Percentiles rank a stretch among this genome's conserved stretches.
Evolutionary conservation across 495 filamentous ascomycete species (phyloP).

Genomic region (Monascus purpureus): DNA sequence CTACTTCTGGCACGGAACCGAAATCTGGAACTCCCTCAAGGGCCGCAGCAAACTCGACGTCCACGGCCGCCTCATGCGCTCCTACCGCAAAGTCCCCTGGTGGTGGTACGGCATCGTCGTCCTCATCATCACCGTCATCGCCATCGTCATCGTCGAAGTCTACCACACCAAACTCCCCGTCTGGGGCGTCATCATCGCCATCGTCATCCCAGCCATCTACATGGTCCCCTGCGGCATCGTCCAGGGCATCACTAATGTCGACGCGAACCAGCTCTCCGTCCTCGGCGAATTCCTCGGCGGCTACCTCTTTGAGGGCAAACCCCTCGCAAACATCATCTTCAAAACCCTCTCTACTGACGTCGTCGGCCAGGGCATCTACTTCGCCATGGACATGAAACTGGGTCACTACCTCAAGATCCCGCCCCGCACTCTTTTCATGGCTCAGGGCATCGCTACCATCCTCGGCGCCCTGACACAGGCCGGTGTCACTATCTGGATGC

Average conservation of each 20-base stretch:
- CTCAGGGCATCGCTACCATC: slow-evolving; percentile 25
- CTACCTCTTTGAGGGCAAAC: slow-evolving; percentile 36
- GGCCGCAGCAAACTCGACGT: no score
- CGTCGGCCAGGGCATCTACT: slow-evolving; percentile 15
- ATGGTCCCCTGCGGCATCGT: slow-evolving; percentile 81
- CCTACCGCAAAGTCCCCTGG: no score
- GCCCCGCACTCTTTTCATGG: slow-evolving; percentile 22
- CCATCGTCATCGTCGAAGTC: no score
- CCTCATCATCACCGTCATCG: no score
- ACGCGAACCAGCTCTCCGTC: slow-evolving; percentile 42
- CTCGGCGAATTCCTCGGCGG: slow-evolving; percentile 37
- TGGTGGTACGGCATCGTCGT: no score
- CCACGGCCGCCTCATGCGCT: no score
- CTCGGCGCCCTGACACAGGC: slow-evolving; percentile 24
- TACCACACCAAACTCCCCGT: no score
- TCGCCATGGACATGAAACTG: slow-evolving; percentile 29
- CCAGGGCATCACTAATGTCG: slow-evolving; percentile 78
- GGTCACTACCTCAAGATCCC: slow-evolving; percentile 31
- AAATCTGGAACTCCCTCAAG: no score
- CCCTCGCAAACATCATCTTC: slow-evolving; percentile 34
- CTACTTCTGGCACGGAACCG: no score
- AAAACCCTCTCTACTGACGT: slow-evolving; percentile 25
- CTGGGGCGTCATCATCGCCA: no score
- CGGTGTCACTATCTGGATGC: slow-evolving; percentile 27
- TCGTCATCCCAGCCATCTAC: slow-evolving; percentile 50